Conservation (phyloP, 2,329 filamentous ascomycete species). For the Hymenoscyphus repandus region DNA sequence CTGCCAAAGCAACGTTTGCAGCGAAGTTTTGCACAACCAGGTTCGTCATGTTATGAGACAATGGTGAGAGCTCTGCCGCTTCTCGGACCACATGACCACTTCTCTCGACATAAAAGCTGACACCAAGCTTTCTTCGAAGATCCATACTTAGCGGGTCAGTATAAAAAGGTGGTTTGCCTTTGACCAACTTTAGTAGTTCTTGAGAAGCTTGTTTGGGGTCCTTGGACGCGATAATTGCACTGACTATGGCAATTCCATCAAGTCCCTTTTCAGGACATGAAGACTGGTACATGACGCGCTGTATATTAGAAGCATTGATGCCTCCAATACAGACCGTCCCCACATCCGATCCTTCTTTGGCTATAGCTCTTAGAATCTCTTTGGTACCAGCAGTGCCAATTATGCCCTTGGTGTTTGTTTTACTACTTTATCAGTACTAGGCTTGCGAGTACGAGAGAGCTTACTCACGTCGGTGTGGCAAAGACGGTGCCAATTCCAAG, state of each 20-base stretch:
- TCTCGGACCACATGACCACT: slow-evolving; percentile 45
- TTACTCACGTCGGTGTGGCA: slow-evolving; percentile 66
- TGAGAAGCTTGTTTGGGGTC: slow-evolving; percentile 61
- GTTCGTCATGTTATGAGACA: slow-evolving; percentile 97
- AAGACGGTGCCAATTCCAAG: slow-evolving; percentile 88
- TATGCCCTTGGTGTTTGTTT: slow-evolving; percentile 80
- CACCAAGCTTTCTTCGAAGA: slow-evolving; percentile 19
- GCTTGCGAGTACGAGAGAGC: neutral
- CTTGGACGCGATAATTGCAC: slow-evolving; percentile 72
- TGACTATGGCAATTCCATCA: slow-evolving; percentile 82
- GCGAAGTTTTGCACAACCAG: slow-evolving; percentile 92
- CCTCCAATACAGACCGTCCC: slow-evolving; percentile 84
- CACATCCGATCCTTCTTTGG: slow-evolving; percentile 34
- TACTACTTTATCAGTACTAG: slow-evolving; percentile 43
- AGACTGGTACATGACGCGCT: slow-evolving; percentile 69
- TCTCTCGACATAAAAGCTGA: slow-evolving; percentile 21
- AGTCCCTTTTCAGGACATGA: slow-evolving; percentile 49
- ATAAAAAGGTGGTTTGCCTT: slow-evolving; percentile 26
- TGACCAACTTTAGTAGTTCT: slow-evolving; percentile 52
- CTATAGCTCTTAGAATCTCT: slow-evolving; percentile 57
- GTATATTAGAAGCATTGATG: slow-evolving; percentile 71
- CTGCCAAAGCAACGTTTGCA: slow-evolving; percentile 79
- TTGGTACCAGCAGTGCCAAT: slow-evolving; percentile 69
- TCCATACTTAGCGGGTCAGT: slow-evolving; percentile 9
- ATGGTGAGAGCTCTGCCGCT: slow-evolving; percentile 59